Conservation (phyloP, 2,329 filamentous ascomycete species). For the Fusarium veterinarium region DNA sequence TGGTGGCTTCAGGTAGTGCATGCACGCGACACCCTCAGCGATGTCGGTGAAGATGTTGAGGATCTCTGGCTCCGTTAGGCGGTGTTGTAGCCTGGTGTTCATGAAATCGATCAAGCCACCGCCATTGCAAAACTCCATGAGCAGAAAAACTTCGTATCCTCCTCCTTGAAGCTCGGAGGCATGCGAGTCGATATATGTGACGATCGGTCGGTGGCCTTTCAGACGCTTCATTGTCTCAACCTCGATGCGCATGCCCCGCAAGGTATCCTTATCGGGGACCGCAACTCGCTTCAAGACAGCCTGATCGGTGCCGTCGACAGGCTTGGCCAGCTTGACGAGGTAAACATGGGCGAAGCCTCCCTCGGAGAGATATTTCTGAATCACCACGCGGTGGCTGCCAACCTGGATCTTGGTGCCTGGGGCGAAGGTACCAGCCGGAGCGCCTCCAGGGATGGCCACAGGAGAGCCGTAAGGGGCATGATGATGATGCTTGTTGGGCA, state of each 20-base stretch:
- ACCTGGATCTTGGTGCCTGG: conserved; percentile 98
- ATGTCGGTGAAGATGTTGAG: conserved; percentile 97
- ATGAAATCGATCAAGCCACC: conserved; percentile 99
- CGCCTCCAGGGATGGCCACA: conserved; percentile 54
- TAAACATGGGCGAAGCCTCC: conserved; percentile 99
- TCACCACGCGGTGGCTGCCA: conserved; percentile 89
- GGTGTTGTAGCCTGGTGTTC: conserved; percentile 97
- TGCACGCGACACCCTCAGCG: conserved; percentile 94
- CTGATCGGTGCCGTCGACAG: conserved; percentile 80
- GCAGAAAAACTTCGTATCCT: conserved; percentile 96
- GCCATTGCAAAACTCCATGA: conserved; percentile 98
- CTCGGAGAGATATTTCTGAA: conserved; percentile 97
- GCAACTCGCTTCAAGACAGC: conserved; percentile 95
- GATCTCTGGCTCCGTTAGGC: conserved; percentile 96
- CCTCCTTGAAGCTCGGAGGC: conserved; percentile 92
- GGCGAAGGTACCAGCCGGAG: conserved; percentile 86
- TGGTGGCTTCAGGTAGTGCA: conserved; percentile 98
- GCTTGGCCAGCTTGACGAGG: conserved; percentile 85
- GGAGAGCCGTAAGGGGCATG: conserved; percentile 59
- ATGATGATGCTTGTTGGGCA: conserved; percentile 52
- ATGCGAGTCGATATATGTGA: conserved; percentile 98
- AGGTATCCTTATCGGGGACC: conserved; percentile 92
- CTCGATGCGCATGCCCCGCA: conserved; percentile 97
- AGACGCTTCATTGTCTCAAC: conserved; percentile 99
- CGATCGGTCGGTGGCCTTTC: conserved; percentile 95